phyloP scores from a whole-genome alignment of 495 filamentous ascomycete species.

The Evernia prunastri region DNA sequence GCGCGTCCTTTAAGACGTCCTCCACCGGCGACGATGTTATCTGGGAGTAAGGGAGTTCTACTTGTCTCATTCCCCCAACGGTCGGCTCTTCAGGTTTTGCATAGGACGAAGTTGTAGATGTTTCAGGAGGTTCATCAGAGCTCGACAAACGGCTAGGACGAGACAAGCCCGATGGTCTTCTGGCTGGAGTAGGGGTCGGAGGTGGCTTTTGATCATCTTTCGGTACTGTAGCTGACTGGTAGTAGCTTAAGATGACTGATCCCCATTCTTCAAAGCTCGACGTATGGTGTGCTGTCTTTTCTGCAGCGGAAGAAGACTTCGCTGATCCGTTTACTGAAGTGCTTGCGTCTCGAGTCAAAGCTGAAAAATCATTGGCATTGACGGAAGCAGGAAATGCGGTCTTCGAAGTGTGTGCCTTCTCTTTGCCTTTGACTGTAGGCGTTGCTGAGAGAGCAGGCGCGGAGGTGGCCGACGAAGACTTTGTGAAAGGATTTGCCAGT shows the following conservation, averaged over 20 bases:
- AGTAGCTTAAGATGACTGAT: conserved; percentile 58
- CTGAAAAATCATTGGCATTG: conserved; percentile 71
- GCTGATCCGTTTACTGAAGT: conserved; percentile 39
- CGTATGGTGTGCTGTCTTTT: conserved; percentile 26
- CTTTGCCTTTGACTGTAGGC: conserved; percentile 58
- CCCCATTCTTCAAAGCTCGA: conserved; percentile 62
- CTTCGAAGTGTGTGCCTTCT: conserved; percentile 47
- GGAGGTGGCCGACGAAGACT: conserved; percentile 42
- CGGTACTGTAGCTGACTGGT: conserved; percentile 38
- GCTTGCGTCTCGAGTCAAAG: conserved; percentile 54
- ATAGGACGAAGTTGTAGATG: conserved; percentile 28
- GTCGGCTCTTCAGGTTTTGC: conserved; percentile 31
- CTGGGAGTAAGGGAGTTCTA: conserved; percentile 63
- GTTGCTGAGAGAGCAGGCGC: conserved; percentile 40
- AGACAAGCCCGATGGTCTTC: conserved; percentile 32
- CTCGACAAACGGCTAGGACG: conserved; percentile 41
- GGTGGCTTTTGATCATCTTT: conserved; percentile 33
- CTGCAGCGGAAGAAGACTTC: conserved; percentile 29
- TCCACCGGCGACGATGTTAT: conserved; percentile 57
- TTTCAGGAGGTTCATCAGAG: conserved; percentile 57
- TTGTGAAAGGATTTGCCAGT: conserved; percentile 75
- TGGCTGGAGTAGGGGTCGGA: conserved; percentile 47
- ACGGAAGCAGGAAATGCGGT: conserved; percentile 40
- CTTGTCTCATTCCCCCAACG: conserved; percentile 48
- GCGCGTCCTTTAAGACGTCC: conserved; percentile 56